These are phyloP conservation scores for Artomyces pyxidatus DNA, from an alignment of 768 basidiomycete genomes.

Conservation along the genomic window DNA sequence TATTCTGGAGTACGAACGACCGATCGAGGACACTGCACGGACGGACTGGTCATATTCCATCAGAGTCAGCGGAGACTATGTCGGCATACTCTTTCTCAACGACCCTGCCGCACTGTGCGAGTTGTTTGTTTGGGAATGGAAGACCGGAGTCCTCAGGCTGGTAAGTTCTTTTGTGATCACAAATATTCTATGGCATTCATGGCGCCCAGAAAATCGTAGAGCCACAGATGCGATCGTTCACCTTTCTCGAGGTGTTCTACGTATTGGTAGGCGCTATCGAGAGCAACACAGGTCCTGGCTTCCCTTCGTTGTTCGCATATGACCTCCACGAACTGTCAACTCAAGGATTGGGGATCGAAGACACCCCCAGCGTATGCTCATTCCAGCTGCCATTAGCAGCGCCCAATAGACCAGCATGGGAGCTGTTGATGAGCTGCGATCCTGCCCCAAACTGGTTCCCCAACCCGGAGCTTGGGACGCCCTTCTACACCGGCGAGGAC, in stretches of 20 bases:
- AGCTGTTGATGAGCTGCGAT: conserved; percentile 6
- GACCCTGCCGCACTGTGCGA: background rate
- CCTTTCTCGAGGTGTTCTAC: conserved; percentile 3
- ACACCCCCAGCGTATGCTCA: conserved; percentile 1
- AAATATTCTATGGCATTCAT: background rate
- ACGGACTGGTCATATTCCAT: conserved; percentile 7
- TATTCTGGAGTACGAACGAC: conserved; percentile 6
- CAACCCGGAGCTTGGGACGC: conserved; percentile 19
- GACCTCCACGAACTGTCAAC: conserved; percentile 1
- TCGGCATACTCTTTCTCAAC: conserved; percentile 7
- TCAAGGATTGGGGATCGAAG: background rate
- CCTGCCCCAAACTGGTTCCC: conserved; percentile 6
- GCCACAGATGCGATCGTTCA: conserved; percentile 3
- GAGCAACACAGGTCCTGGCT: background rate
- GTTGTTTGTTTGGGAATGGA: conserved; percentile 15
- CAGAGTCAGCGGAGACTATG: conserved; percentile 8
- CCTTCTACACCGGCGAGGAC: conserved; percentile 7
- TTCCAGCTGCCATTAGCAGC: background rate
- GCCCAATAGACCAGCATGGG: background rate
- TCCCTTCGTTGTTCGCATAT: conserved; percentile 11
- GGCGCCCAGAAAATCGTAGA: background rate
- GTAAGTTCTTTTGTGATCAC: background rate
- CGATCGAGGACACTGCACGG: background rate
- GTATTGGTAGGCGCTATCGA: conserved; percentile 6
- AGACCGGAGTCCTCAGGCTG: conserved; percentile 5